A percentile compares a stretch with the other conserved stretches of the same genome.
Conservation (phyloP, 441 rosid genomes). For the Arabidopsis hybrid region DNA sequence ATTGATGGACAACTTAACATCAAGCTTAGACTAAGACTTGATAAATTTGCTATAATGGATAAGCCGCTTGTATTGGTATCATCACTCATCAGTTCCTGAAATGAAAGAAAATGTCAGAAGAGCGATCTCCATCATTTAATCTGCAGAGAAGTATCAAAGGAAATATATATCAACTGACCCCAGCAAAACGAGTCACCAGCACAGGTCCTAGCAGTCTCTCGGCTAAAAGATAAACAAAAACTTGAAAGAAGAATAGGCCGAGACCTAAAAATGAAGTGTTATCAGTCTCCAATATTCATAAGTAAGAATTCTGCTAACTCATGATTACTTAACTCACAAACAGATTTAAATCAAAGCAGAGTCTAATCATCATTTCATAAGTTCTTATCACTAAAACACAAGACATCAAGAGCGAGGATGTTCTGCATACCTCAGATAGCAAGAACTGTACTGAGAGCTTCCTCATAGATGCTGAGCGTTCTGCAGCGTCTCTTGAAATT, state of each 20-base stretch:
- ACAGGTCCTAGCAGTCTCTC: constrained; percentile 70
- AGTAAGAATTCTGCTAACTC: too few relatives aligned
- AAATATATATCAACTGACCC: constrained; percentile 49
- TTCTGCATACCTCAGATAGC: constrained; percentile 64
- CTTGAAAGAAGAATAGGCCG: constrained; percentile 75
- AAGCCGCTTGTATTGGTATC: constrained; percentile 57
- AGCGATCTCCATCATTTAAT: constrained; percentile 14
- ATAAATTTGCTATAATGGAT: constrained; percentile 37
- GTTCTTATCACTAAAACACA: constrained; percentile 11
- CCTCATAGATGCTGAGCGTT: not conserved
- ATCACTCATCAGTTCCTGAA: constrained; percentile 10
- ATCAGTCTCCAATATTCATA: not conserved
- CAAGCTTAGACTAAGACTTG: constrained; percentile 55
- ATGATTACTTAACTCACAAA: too few relatives aligned
- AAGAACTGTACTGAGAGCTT: constrained; percentile 59
- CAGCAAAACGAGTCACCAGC: constrained; percentile 62
- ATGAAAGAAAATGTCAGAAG: constrained; percentile 24
- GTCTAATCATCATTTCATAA: not conserved
- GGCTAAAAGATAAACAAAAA: constrained; percentile 60
- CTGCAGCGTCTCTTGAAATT: not conserved
- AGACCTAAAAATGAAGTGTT: constrained; percentile 50
- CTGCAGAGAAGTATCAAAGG: constrained; percentile 46
- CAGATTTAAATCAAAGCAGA: not conserved
- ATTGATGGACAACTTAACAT: constrained; percentile 47
- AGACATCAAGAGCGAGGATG: not conserved